phyloP scores from a whole-genome alignment of 2,329 filamentous ascomycete species.

The Penicillium corylophilum region DNA sequence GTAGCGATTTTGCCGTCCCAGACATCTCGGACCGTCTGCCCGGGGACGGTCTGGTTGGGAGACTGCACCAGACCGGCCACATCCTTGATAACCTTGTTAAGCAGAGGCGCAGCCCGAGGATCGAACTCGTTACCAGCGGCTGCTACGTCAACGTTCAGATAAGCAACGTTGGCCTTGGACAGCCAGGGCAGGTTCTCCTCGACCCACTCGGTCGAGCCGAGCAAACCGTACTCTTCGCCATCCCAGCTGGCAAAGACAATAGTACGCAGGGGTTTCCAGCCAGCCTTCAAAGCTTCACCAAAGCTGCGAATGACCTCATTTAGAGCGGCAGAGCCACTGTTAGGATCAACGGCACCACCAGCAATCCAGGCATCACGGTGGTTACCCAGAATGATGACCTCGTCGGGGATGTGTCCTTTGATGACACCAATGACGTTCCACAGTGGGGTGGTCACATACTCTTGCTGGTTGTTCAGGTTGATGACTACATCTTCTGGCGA shows the following conservation, averaged over 20 bases:
- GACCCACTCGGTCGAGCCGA: constrained; percentile 91
- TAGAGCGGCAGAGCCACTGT: constrained; percentile 75
- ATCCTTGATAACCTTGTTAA: constrained; percentile 71
- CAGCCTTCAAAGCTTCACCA: constrained; percentile 66
- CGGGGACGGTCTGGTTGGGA: constrained; percentile 70
- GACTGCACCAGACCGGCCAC: constrained; percentile 64
- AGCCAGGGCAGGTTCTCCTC: constrained; percentile 87
- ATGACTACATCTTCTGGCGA: constrained; percentile 70
- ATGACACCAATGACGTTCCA: constrained; percentile 94
- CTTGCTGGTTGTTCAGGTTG: constrained; percentile 75
- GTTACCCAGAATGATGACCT: constrained; percentile 88
- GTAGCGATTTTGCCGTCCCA: constrained; percentile 64
- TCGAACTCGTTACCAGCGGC: constrained; percentile 64
- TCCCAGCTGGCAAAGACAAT: constrained; percentile 90
- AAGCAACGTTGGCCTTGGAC: constrained; percentile 69
- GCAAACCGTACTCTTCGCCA: constrained; percentile 78
- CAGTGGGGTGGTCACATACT: constrained; percentile 75
- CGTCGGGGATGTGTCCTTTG: constrained; percentile 79
- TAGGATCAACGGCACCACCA: constrained; percentile 79
- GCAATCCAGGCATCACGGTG: constrained; percentile 89
- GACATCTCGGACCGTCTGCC: constrained; percentile 67
- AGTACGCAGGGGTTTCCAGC: constrained; percentile 83
- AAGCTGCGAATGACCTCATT: constrained; percentile 78
- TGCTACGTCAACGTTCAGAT: constrained; percentile 82
- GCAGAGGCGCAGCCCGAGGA: constrained; percentile 68